Evolutionary conservation across 441 rosid genomes (phyloP).

Genomic region (Syzygium syzygioides): DNA sequence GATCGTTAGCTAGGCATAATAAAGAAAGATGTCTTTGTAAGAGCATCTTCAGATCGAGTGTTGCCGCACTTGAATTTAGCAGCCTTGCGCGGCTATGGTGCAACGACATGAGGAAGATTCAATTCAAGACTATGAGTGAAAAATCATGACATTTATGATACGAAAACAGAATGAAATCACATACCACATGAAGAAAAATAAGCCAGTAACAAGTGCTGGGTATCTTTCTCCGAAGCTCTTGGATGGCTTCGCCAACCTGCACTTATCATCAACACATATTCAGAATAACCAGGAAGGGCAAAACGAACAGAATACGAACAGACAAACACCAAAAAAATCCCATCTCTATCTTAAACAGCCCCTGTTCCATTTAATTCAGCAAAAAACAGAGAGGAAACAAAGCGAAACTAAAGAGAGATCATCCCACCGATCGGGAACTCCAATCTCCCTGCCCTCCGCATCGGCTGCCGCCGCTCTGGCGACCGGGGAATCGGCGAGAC

Average conservation of each 20-base stretch:
- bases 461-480: constrained; percentile 37
- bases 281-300: background rate
- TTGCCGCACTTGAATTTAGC: background rate
- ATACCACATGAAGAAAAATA: constrained; percentile 66
- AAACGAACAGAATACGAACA: background rate
- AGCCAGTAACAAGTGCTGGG: constrained; percentile 56
- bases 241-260: constrained; percentile 33
- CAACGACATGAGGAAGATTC: background rate
- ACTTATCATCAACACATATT: background rate
- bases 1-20: background rate
- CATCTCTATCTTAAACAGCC: background rate
- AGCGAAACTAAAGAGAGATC: background rate
- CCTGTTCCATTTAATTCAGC: background rate
- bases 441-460: constrained; percentile 23
- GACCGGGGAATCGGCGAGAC: constrained; percentile 12
- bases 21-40: background rate
- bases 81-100: background rate
- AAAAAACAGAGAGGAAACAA: background rate
- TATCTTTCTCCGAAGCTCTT: constrained; percentile 42
- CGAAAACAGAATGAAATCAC: background rate
- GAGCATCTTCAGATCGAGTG: background rate
- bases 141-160: background rate
- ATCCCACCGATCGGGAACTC: constrained; percentile 27
- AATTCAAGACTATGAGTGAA: background rate
- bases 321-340: background rate